Conservation (phyloP, 2,329 filamentous ascomycete species). For the Diaporthe aspalathi region DNA sequence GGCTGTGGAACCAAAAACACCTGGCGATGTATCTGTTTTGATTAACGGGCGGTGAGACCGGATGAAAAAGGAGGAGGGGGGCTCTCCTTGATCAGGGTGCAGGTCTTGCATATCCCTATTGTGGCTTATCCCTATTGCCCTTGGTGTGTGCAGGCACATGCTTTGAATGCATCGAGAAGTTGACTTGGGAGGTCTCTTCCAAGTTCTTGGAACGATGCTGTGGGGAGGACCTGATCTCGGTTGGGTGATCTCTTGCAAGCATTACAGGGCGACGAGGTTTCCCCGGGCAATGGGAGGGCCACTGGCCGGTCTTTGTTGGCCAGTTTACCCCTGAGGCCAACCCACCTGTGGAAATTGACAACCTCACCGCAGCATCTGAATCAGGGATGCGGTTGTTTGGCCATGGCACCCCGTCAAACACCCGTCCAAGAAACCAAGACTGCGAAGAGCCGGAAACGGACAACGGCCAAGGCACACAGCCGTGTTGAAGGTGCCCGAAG, state of each 20-base stretch:
- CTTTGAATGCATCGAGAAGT: not conserved
- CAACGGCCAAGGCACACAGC: not conserved
- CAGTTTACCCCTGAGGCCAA: constrained; percentile 29
- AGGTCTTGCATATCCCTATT: not conserved
- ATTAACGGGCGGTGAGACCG: constrained; percentile 21
- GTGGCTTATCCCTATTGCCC: constrained; percentile 5
- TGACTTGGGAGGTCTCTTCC: not conserved
- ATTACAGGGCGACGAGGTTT: constrained; percentile 14
- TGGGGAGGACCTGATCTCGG: constrained; percentile 29
- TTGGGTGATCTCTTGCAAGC: constrained; percentile 22
- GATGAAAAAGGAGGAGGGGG: not conserved
- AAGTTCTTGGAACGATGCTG: constrained; percentile 1
- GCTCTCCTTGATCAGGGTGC: not conserved
- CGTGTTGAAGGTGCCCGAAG: not conserved
- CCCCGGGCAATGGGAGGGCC: constrained; percentile 28
- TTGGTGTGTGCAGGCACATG: not conserved
- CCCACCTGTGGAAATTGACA: constrained; percentile 33
- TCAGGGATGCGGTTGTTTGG: constrained; percentile 12
- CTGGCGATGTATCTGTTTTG: not conserved
- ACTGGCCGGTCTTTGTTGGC: constrained; percentile 27
- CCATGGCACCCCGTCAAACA: not conserved
- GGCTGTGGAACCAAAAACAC: constrained; percentile 11
- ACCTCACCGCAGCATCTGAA: constrained; percentile 27
- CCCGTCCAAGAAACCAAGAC: not conserved
- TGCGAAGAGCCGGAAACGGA: not conserved